Conservation (phyloP, 371 early-diverging fungal genomes). For the Choanephora cucurbitarum region DNA sequence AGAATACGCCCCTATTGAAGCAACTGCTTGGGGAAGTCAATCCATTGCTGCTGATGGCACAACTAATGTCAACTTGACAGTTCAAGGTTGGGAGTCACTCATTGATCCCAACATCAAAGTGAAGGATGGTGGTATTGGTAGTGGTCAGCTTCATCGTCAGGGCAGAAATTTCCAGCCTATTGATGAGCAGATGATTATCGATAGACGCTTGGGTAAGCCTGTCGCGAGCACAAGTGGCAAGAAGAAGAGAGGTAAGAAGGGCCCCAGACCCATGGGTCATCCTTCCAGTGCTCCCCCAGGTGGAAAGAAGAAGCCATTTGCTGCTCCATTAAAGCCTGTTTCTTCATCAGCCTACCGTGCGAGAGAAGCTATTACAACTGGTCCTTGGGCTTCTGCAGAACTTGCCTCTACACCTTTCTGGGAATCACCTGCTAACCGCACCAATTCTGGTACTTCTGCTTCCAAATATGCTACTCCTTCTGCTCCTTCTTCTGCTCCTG, state of each 20-base stretch:
- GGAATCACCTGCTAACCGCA: slow-evolving; percentile 26
- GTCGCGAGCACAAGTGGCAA: slow-evolving; percentile 25
- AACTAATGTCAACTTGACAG: slow-evolving; percentile 29
- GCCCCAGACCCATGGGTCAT: neutral
- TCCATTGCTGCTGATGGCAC: slow-evolving; percentile 14
- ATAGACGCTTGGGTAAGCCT: slow-evolving; percentile 41
- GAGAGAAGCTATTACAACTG: slow-evolving; percentile 10
- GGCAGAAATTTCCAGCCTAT: slow-evolving; percentile 51
- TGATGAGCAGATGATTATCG: slow-evolving; percentile 42
- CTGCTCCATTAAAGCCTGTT: slow-evolving; percentile 12
- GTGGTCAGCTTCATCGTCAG: slow-evolving; percentile 49
- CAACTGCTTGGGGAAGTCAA: slow-evolving; percentile 1
- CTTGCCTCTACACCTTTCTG: slow-evolving; percentile 43
- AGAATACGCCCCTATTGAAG: slow-evolving; percentile 4
- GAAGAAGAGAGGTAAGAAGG: slow-evolving; percentile 17
- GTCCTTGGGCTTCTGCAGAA: slow-evolving; percentile 30
- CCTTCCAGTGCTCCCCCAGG: slow-evolving; percentile 11
- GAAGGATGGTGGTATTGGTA: slow-evolving; percentile 40
- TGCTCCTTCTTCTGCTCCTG: slow-evolving; percentile 1
- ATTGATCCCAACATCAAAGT: slow-evolving; percentile 45
- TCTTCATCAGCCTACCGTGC: slow-evolving; percentile 9
- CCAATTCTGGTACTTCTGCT: slow-evolving; percentile 1
- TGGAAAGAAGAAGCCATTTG: neutral
- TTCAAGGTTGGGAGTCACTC: slow-evolving; percentile 40
- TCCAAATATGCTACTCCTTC: slow-evolving; percentile 1